Evolutionary conservation across 495 filamentous ascomycete genomes (phyloP).

Genomic region (Penicillium antarcticum): DNA sequence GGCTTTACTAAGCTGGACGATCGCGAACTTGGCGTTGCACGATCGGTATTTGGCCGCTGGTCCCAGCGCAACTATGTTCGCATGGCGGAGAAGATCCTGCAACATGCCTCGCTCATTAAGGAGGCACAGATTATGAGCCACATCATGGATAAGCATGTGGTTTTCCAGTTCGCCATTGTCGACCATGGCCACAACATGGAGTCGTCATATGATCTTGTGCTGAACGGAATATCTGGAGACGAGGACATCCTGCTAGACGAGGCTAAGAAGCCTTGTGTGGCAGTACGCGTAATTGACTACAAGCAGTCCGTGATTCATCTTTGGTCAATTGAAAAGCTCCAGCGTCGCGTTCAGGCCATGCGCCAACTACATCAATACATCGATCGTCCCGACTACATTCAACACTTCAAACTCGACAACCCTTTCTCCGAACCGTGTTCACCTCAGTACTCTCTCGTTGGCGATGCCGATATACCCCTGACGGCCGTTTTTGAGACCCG

Average conservation of each 20-base stretch:
- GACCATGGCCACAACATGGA: slow-evolving; percentile 83
- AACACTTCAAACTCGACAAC: slow-evolving; percentile 56
- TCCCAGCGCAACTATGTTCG: slow-evolving; percentile 79
- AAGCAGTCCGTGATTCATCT: slow-evolving; percentile 81
- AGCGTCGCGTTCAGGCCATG: slow-evolving; percentile 84
- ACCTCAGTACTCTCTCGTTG: slow-evolving; percentile 87
- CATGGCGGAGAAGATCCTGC: slow-evolving; percentile 91
- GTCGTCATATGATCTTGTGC: slow-evolving; percentile 93
- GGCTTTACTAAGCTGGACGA: slow-evolving; percentile 60
- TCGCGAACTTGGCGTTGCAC: slow-evolving; percentile 67
- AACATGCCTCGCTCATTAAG: slow-evolving; percentile 82
- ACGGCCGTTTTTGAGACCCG: slow-evolving; percentile 92
- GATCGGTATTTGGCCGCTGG: slow-evolving; percentile 68
- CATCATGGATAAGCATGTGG: slow-evolving; percentile 87
- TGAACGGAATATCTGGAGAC: slow-evolving; percentile 88
- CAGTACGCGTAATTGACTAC: slow-evolving; percentile 88
- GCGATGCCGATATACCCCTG: slow-evolving; percentile 90
- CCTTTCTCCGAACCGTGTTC: slow-evolving; percentile 88
- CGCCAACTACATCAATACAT: slow-evolving; percentile 95
- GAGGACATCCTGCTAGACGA: slow-evolving; percentile 81
- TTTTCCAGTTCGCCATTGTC: slow-evolving; percentile 93
- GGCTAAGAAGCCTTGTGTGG: slow-evolving; percentile 85
- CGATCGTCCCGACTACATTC: slow-evolving; percentile 88
- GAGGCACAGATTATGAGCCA: slow-evolving; percentile 98
- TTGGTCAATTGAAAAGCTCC: slow-evolving; percentile 92